Evolutionary conservation across 108 stramenopile species (phyloP).

Genomic region (Tribonema minus): DNA sequence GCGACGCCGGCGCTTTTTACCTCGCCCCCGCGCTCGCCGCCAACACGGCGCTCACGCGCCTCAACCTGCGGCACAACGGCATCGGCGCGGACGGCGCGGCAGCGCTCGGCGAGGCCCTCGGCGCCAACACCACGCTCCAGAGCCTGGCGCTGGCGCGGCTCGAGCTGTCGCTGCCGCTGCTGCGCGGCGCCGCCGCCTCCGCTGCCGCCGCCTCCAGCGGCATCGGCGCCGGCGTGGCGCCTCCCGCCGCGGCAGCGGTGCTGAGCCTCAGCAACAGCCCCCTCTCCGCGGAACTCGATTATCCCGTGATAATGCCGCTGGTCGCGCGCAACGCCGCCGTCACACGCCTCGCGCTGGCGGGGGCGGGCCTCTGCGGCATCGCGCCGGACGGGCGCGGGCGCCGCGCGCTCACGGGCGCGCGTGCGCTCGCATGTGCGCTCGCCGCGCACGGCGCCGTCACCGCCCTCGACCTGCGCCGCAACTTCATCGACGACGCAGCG

Average conservation of each 20-base stretch:
- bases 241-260: not conserved
- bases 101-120: constrained; percentile 39
- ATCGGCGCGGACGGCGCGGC: constrained; percentile 25
- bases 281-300: constrained; percentile 16
- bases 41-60: not conserved
- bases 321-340: constrained; percentile 4
- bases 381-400: constrained; percentile 13
- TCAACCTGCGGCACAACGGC: constrained; percentile 37
- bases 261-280: constrained; percentile 9
- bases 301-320: constrained; percentile 11
- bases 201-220: not conserved
- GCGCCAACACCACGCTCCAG: constrained; percentile 8
- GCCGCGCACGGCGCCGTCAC: constrained; percentile 1
- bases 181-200: constrained; percentile 8
- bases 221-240: not conserved
- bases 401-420: not conserved
- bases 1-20: constrained; percentile 28
- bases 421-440: constrained; percentile 7
- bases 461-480: constrained; percentile 20
- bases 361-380: constrained; percentile 28
- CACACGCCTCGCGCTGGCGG: constrained; percentile 19
- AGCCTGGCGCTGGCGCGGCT: constrained; percentile 9
- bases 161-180: constrained; percentile 23
- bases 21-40: constrained; percentile 19
- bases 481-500: constrained; percentile 26